Evolutionary conservation across 2,329 filamentous ascomycete species (phyloP).

Genomic region (Pseudogymnoascus sp.): DNA sequence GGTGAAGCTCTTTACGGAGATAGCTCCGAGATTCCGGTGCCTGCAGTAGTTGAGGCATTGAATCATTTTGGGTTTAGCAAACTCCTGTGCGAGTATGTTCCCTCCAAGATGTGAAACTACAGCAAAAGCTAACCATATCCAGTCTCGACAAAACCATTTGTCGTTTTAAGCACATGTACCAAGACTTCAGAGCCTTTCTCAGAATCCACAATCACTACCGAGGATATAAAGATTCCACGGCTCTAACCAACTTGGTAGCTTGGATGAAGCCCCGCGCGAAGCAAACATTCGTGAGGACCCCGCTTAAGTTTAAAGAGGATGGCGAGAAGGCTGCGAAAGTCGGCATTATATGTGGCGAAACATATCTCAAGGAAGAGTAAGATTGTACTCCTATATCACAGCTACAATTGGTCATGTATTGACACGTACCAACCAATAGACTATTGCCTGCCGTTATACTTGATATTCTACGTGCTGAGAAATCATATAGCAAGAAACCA

Average conservation of each 20-base stretch:
- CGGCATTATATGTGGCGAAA: background rate
- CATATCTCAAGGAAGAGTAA: background rate
- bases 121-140: background rate
- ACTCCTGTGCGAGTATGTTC: background rate
- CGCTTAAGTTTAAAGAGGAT: background rate
- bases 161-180: background rate
- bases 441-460: background rate
- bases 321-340: background rate
- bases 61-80: background rate
- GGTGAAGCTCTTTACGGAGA: background rate
- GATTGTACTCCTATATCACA: background rate
- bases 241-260: background rate
- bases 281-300: background rate
- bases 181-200: background rate
- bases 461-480: background rate
- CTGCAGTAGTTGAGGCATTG: background rate
- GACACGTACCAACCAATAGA: background rate
- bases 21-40: background rate
- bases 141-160: background rate
- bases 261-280: background rate
- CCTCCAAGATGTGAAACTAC: background rate
- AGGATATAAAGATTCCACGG: background rate
- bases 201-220: background rate
- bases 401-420: background rate
- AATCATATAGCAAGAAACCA: background rate